Conservation (phyloP, 257 asterid genomes). For the Petunia axillaris region DNA sequence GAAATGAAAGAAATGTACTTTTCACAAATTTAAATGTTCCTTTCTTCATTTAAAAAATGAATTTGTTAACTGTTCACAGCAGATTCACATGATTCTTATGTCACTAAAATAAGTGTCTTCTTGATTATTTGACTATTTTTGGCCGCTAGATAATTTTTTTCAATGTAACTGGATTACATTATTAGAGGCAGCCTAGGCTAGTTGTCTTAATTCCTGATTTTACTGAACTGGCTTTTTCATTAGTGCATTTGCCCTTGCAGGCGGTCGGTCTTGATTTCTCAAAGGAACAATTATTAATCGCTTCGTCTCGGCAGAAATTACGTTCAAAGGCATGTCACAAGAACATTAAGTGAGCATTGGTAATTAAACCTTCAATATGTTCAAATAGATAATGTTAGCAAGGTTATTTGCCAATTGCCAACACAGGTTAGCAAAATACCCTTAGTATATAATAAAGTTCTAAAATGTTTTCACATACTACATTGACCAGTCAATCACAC, state of each 20-base stretch:
- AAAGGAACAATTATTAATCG: slow-evolving; percentile 66
- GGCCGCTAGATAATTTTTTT: background rate
- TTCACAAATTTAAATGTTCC: background rate
- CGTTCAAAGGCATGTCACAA: slow-evolving; percentile 63
- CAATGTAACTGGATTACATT: slow-evolving; percentile 2
- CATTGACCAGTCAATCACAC: background rate
- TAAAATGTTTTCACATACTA: slow-evolving; percentile 9
- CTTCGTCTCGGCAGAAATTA: slow-evolving; percentile 69
- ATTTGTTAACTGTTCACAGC: background rate
- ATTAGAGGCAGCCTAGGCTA: background rate
- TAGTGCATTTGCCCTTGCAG: slow-evolving; percentile 38
- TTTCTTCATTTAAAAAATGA: background rate
- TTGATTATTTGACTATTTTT: slow-evolving; percentile 13
- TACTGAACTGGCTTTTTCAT: background rate
- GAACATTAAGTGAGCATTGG: slow-evolving; percentile 75
- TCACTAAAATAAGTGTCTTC: background rate
- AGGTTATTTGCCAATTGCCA: background rate
- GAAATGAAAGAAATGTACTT: background rate
- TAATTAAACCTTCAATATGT: slow-evolving; percentile 29
- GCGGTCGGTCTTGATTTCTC: slow-evolving; percentile 91
- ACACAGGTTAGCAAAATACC: background rate
- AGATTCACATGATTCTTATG: background rate
- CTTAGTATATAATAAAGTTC: background rate
- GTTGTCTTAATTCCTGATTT: slow-evolving; percentile 16
- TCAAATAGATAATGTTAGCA: slow-evolving; percentile 8